phyloP scores from a whole-genome alignment of 2,329 filamentous ascomycete species.

The Aspergillus sp. region DNA sequence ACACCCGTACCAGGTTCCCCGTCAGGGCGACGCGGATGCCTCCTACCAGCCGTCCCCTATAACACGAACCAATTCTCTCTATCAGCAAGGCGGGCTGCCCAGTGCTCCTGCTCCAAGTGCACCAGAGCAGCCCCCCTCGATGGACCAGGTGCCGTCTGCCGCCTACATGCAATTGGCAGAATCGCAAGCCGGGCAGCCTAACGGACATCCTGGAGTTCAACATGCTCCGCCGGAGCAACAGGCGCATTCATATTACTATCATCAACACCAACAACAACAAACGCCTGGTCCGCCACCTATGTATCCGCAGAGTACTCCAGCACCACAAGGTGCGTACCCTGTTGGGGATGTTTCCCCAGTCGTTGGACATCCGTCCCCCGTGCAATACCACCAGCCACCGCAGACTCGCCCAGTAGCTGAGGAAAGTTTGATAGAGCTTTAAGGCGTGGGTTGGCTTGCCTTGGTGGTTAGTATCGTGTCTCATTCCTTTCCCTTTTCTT shows the following conservation, averaged over 20 bases:
- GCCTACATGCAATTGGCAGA: slow-evolving; percentile 19
- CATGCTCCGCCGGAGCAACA: slow-evolving; percentile 15
- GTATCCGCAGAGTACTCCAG: slow-evolving; percentile 14
- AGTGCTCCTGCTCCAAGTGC: slow-evolving; percentile 6
- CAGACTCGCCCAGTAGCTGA: slow-evolving; percentile 26
- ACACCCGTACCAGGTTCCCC: slow-evolving; percentile 18
- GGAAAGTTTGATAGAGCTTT: slow-evolving; percentile 34
- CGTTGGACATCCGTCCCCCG: slow-evolving; percentile 13
- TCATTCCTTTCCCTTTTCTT: neutral
- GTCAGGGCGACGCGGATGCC: slow-evolving; percentile 17
- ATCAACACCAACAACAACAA: slow-evolving; percentile 19
- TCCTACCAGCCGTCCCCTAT: slow-evolving; percentile 23
- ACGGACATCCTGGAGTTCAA: slow-evolving; percentile 12
- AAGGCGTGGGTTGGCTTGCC: slow-evolving; percentile 4
- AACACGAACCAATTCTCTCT: slow-evolving; percentile 23
- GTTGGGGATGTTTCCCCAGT: slow-evolving; percentile 19
- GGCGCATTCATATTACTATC: slow-evolving; percentile 20
- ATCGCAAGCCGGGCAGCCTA: slow-evolving; percentile 12
- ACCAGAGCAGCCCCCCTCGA: slow-evolving; percentile 16
- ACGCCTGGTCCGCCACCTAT: slow-evolving; percentile 9
- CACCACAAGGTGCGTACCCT: slow-evolving; percentile 17
- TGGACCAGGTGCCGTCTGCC: slow-evolving; percentile 16
- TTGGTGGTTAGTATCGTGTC: slow-evolving; percentile 9
- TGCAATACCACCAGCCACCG: slow-evolving; percentile 21
- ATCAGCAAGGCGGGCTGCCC: slow-evolving; percentile 19